Percentiles rank a stretch among this genome's conserved stretches.
Evolutionary conservation across 176 grass and related monocot genomes (phyloP).

Genomic region (Stipa capillata): DNA sequence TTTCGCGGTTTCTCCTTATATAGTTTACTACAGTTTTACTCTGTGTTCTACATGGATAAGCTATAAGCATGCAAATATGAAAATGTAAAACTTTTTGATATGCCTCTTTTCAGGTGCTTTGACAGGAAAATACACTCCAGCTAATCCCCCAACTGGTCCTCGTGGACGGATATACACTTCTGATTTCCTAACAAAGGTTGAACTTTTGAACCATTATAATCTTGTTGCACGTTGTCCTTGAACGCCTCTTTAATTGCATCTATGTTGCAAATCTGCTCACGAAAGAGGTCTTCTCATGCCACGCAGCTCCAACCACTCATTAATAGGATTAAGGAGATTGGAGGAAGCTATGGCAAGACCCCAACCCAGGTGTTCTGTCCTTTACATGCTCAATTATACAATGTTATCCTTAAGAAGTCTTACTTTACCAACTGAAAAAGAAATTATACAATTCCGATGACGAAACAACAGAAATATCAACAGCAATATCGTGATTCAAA

Average conservation of each 20-base stretch:
- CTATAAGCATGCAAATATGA: neutral
- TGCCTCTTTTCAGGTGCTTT: conserved; percentile 27
- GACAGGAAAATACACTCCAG: conserved; percentile 38
- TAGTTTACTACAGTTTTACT: neutral
- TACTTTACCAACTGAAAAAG: neutral
- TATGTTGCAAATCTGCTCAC: neutral
- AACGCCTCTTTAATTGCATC: neutral
- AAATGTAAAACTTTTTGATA: neutral
- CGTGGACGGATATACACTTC: conserved; percentile 38
- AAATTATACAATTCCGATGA: neutral
- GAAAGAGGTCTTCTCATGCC: neutral
- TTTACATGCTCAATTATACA: neutral
- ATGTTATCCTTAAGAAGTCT: neutral
- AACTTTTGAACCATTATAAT: neutral
- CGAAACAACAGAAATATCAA: neutral
- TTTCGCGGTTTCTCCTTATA: too few relatives aligned
- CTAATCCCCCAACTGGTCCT: conserved; percentile 31
- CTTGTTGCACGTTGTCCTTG: neutral
- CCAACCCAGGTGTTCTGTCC: conserved; percentile 55
- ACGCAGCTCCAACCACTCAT: conserved; percentile 84
- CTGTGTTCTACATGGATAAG: neutral
- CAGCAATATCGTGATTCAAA: too few relatives aligned
- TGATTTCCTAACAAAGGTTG: conserved; percentile 34
- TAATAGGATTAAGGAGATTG: conserved; percentile 75
- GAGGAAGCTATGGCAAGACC: conserved; percentile 66